These are phyloP conservation scores for Candida sp. DNA, from an alignment of 1,139 yeast species.

Conservation along the genomic window DNA sequence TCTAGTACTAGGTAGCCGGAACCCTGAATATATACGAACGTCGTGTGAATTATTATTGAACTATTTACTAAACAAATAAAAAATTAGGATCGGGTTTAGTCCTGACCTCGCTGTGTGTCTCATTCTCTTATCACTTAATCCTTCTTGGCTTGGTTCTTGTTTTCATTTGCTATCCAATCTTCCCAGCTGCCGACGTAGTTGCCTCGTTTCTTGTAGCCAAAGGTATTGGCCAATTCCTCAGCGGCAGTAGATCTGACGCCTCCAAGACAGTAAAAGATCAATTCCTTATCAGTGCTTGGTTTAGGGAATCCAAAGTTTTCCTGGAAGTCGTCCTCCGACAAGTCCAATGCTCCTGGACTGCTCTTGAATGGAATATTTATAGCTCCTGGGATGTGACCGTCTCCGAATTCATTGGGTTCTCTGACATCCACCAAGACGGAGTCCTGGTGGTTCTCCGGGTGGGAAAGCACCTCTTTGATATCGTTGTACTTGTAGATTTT, in stretches of 20 bases:
- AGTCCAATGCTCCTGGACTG: conserved; percentile 92
- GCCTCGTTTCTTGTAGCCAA: conserved; percentile 82
- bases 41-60: conserved; percentile 1
- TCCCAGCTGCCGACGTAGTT: conserved; percentile 84
- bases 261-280: conserved; percentile 90
- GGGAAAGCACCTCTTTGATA: conserved; percentile 50
- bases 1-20: conserved; percentile 5
- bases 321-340: conserved; percentile 77
- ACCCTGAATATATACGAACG: not conserved
- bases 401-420: conserved; percentile 82
- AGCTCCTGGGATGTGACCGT: conserved; percentile 81
- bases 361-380: conserved; percentile 90
- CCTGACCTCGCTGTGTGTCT: not conserved
- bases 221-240: conserved; percentile 88
- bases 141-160: conserved; percentile 10
- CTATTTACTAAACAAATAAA: conserved; percentile 10
- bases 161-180: conserved; percentile 76
- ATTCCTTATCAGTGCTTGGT: conserved; percentile 71
- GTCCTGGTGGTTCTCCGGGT: conserved; percentile 40
- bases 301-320: conserved; percentile 85
- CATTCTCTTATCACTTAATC: not conserved
- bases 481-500: conserved; percentile 59
- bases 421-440: conserved; percentile 83
- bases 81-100: not conserved
- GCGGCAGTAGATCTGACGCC: conserved; percentile 94